Evolutionary conservation across 208 protist genomes (phyloP).

Genomic region (Crithidia expoeki): DNA sequence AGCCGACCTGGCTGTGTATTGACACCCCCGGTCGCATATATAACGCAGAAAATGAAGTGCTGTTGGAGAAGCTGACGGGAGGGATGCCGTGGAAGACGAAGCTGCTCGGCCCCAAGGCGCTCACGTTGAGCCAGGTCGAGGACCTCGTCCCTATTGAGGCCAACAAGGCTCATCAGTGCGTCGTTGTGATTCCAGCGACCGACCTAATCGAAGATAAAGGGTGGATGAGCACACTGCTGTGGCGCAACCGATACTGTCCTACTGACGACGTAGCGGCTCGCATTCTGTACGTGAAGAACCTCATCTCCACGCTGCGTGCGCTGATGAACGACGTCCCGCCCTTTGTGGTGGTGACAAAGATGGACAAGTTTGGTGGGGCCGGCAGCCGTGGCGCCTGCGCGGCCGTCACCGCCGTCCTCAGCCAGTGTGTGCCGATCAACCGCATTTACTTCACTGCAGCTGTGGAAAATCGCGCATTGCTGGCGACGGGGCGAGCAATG

Average conservation of each 20-base stretch:
- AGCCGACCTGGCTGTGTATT: slow-evolving; percentile 78
- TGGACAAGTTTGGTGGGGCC: slow-evolving; percentile 80
- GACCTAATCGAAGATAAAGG: slow-evolving; percentile 77
- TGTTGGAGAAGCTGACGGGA: slow-evolving; percentile 57
- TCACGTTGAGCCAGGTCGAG: slow-evolving; percentile 41
- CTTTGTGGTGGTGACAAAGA: slow-evolving; percentile 81
- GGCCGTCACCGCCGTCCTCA: slow-evolving; percentile 46
- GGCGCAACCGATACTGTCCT: slow-evolving; percentile 48
- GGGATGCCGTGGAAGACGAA: slow-evolving; percentile 80
- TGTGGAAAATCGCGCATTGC: slow-evolving; percentile 44
- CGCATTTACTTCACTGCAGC: slow-evolving; percentile 73
- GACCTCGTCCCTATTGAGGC: slow-evolving; percentile 44
- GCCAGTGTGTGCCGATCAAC: slow-evolving; percentile 74
- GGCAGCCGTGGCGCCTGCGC: slow-evolving; percentile 42
- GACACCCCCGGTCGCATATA: slow-evolving; percentile 84
- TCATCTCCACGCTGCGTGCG: slow-evolving; percentile 50
- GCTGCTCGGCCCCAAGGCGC: slow-evolving; percentile 45
- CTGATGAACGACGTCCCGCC: slow-evolving; percentile 64
- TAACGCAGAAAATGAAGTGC: slow-evolving; percentile 28
- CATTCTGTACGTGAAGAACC: slow-evolving; percentile 52
- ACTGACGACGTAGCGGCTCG: slow-evolving; percentile 51
- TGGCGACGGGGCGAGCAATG: slow-evolving; percentile 32
- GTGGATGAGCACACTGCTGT: slow-evolving; percentile 59
- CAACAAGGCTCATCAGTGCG: slow-evolving; percentile 72
- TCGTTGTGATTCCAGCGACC: slow-evolving; percentile 74